These are phyloP conservation scores for Trichophyton equinum DNA, from an alignment of 2,329 filamentous ascomycete species.

Conservation along the genomic window DNA sequence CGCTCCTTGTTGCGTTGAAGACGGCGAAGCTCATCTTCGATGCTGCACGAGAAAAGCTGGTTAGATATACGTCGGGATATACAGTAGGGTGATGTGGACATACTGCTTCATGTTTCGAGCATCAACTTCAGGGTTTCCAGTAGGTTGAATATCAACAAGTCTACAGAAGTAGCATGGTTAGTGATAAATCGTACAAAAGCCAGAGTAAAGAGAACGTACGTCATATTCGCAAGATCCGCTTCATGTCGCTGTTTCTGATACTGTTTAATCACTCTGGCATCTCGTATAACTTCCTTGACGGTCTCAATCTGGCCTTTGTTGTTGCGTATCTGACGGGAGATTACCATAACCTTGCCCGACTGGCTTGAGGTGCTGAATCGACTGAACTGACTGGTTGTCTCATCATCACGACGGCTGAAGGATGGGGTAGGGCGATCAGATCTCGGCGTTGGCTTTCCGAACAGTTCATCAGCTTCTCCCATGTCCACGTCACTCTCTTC, in stretches of 20 bases:
- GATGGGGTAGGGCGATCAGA: conserved; percentile 49
- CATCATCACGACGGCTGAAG: conserved; percentile 49
- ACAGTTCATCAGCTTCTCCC: conserved; percentile 38
- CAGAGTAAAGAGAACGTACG: conserved; percentile 41
- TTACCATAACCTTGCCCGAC: conserved; percentile 56
- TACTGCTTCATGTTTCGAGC: conserved; percentile 48
- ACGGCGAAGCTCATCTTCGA: conserved; percentile 64
- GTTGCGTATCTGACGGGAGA: conserved; percentile 55
- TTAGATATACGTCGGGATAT: not conserved
- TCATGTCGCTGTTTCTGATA: conserved; percentile 70
- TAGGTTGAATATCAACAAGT: conserved; percentile 49
- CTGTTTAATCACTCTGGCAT: conserved; percentile 75
- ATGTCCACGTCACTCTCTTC: conserved; percentile 51
- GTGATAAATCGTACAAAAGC: conserved; percentile 3
- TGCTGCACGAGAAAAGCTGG: conserved; percentile 29
- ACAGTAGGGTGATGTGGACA: conserved; percentile 11
- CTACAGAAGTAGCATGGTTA: conserved; percentile 27
- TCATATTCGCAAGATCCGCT: conserved; percentile 57
- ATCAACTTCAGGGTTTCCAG: conserved; percentile 55
- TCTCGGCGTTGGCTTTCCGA: conserved; percentile 47
- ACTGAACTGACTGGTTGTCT: conserved; percentile 68
- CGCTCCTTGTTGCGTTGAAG: conserved; percentile 86
- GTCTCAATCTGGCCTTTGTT: conserved; percentile 52
- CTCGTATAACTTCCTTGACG: conserved; percentile 52
- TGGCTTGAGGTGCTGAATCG: conserved; percentile 57